A percentile compares a stretch with the other conserved stretches of the same genome.
phyloP scores from a whole-genome alignment of 352 stramenopile species.

The Phytopythium cucurbitacearum region DNA sequence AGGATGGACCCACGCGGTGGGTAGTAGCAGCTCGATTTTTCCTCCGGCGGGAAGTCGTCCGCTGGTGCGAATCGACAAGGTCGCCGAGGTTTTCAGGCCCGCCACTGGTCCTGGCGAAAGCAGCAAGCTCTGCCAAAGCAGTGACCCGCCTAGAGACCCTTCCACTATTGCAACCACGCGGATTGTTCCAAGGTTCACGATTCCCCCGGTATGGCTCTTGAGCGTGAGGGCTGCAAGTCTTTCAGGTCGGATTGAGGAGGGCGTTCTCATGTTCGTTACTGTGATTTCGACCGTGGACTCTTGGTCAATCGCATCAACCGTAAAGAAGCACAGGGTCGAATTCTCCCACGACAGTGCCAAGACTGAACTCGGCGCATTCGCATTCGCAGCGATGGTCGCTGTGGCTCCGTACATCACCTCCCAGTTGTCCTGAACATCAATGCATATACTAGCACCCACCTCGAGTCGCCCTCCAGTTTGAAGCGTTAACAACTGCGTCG shows the following conservation, averaged over 20 bases:
- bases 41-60: slow-evolving; percentile 32
- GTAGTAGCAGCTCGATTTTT: slow-evolving; percentile 32
- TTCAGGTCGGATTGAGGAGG: slow-evolving; percentile 29
- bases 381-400: slow-evolving; percentile 15
- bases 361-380: slow-evolving; percentile 1
- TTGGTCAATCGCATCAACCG: slow-evolving; percentile 22
- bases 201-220: slow-evolving; percentile 39
- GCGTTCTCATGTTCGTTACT: slow-evolving; percentile 39
- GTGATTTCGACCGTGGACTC: slow-evolving; percentile 29
- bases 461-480: slow-evolving; percentile 41
- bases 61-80: slow-evolving; percentile 31
- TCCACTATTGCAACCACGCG: slow-evolving; percentile 25
- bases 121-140: slow-evolving; percentile 41
- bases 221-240: slow-evolving; percentile 15
- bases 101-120: slow-evolving; percentile 49
- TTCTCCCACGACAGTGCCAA: slow-evolving; percentile 13
- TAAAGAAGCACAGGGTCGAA: slow-evolving; percentile 25
- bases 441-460: slow-evolving; percentile 27
- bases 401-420: slow-evolving; percentile 21
- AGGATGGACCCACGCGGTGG: slow-evolving; percentile 37
- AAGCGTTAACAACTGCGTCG: slow-evolving; percentile 34
- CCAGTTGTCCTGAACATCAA: slow-evolving; percentile 33
- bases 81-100: slow-evolving; percentile 34
- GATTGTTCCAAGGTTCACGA: slow-evolving; percentile 37
- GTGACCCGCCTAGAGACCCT: slow-evolving; percentile 28